A percentile compares a stretch with the other conserved stretches of the same genome.
Evolutionary conservation across 2,329 filamentous ascomycete species (phyloP).

Genomic region (Fusarium fujikuroi): DNA sequence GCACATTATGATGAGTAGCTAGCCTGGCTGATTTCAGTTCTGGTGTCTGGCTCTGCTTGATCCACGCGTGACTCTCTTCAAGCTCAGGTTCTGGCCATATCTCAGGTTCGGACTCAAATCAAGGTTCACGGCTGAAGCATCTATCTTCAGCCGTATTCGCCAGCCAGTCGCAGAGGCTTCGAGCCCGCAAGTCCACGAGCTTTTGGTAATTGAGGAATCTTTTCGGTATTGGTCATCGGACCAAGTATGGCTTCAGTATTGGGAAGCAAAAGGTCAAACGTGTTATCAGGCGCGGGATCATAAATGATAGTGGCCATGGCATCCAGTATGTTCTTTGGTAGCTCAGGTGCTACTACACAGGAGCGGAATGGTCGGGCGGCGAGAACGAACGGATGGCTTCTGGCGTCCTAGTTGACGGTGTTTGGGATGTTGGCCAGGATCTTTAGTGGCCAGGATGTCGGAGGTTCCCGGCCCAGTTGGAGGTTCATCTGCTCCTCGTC

Average conservation of each 20-base stretch:
- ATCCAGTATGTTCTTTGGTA: accelerated
- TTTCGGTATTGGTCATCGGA: no score
- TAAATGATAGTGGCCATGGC: not conserved
- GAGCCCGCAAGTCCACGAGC: no score
- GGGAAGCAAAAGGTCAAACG: not conserved
- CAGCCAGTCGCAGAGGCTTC: no score
- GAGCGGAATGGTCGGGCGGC: not conserved
- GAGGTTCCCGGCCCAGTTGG: not conserved
- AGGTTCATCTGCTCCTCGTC: not conserved
- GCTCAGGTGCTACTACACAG: not conserved
- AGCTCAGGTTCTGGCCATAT: no score
- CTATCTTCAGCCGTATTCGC: not conserved
- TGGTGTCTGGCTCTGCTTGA: no score
- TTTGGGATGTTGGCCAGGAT: accelerated
- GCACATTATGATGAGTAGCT: no score
- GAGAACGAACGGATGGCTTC: not conserved
- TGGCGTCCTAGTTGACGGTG: accelerated
- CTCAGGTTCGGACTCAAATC: no score
- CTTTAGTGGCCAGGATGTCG: not conserved
- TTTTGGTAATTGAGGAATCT: not conserved
- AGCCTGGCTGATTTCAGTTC: no score
- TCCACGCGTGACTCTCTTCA: no score
- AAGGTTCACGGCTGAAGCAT: no score
- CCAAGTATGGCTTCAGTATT: not conserved
- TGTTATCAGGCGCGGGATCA: not conserved